Evolutionary conservation across 371 early-diverging fungal genomes (phyloP).

Genomic region (Mucor sp.): DNA sequence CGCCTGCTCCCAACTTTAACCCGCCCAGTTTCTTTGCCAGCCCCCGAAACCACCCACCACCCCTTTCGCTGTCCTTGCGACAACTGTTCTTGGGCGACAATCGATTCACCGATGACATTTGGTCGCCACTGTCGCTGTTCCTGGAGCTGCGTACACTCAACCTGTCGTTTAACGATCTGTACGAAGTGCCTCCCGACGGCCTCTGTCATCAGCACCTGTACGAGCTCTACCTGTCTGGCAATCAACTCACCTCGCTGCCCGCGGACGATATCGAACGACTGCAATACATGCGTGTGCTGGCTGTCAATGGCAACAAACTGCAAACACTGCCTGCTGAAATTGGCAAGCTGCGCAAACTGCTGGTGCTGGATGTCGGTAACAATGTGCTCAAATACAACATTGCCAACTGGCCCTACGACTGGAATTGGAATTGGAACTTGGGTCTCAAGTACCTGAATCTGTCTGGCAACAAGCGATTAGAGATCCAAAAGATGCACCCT

Average conservation of each 20-base stretch:
- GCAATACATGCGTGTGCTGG: constrained; percentile 67
- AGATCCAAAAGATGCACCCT: constrained; percentile 67
- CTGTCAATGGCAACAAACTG: constrained; percentile 89
- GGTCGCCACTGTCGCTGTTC: constrained; percentile 71
- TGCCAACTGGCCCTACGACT: constrained; percentile 93
- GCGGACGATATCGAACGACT: constrained; percentile 85
- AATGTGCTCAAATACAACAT: constrained; percentile 92
- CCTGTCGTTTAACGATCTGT: constrained; percentile 81
- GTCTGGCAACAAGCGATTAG: constrained; percentile 89
- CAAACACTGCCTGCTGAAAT: constrained; percentile 90
- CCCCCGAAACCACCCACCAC: constrained; percentile 59
- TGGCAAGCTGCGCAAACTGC: constrained; percentile 74
- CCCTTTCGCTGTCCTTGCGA: constrained; percentile 64
- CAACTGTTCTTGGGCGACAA: constrained; percentile 81
- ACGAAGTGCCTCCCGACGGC: constrained; percentile 68
- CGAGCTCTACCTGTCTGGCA: constrained; percentile 86
- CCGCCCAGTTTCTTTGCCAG: constrained; percentile 54
- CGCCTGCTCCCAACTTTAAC: constrained; percentile 40
- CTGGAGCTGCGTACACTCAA: constrained; percentile 77
- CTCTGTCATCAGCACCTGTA: constrained; percentile 54
- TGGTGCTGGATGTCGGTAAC: constrained; percentile 84
- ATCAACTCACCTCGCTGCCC: constrained; percentile 83
- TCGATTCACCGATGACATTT: constrained; percentile 80
- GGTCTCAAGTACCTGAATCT: constrained; percentile 89
- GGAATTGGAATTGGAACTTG: constrained; percentile 96